Evolutionary conservation across 1,284 basidiomycete species (phyloP).

Genomic region (Taiwanofungus camphoratus): DNA sequence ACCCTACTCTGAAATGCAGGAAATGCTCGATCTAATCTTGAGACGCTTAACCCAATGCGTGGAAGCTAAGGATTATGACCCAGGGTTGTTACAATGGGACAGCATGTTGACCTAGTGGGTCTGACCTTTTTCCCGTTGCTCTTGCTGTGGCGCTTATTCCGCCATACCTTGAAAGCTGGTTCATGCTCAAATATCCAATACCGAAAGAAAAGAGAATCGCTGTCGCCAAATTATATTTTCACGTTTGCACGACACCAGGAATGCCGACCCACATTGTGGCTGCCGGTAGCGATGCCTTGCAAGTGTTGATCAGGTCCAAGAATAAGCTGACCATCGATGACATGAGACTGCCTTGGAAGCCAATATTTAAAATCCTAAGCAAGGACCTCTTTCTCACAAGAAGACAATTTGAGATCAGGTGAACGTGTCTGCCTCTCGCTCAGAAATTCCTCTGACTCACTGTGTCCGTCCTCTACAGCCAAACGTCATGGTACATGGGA

Average conservation of each 20-base stretch:
- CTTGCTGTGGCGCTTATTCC: conserved; percentile 11
- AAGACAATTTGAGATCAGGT: conserved; percentile 79
- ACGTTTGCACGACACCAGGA: conserved; percentile 54
- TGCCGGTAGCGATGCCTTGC: conserved; percentile 53
- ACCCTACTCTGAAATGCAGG: conserved; percentile 74
- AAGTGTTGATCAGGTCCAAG: conserved; percentile 57
- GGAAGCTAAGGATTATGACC: conserved; percentile 76
- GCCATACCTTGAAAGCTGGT: conserved; percentile 50
- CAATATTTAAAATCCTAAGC: conserved; percentile 76
- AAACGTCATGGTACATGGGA: conserved; percentile 78
- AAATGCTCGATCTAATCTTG: conserved; percentile 74
- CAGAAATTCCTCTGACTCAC: background rate
- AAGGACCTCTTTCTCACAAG: conserved; percentile 82
- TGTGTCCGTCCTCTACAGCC: conserved; percentile 35
- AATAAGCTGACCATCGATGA: conserved; percentile 76
- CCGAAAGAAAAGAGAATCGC: conserved; percentile 74
- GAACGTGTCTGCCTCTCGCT: conserved; percentile 26
- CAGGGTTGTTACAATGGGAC: conserved; percentile 75
- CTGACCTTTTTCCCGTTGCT: conserved; percentile 9
- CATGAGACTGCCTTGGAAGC: conserved; percentile 85
- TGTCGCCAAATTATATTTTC: conserved; percentile 79
- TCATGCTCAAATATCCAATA: conserved; percentile 80
- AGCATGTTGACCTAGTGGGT: conserved; percentile 70
- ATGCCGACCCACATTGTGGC: conserved; percentile 56
- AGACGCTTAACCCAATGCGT: conserved; percentile 67